Percentiles rank a stretch among this genome's conserved stretches.
These are phyloP conservation scores for Botrytis sinoallii DNA, from an alignment of 2,329 filamentous ascomycete species.

Conservation along the genomic window DNA sequence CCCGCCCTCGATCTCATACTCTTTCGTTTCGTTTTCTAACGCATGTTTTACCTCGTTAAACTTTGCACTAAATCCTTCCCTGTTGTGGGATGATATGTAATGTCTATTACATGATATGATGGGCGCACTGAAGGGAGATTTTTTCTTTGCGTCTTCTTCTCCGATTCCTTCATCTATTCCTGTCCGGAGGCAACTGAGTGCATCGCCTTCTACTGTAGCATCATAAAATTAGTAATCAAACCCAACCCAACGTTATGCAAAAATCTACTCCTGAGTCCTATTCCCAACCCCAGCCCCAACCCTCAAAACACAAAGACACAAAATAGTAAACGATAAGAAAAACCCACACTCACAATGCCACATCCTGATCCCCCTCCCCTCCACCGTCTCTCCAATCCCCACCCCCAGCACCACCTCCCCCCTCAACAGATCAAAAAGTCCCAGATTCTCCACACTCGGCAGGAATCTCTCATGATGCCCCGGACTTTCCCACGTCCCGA, in stretches of 20 bases:
- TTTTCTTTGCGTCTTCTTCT: conserved; percentile 1
- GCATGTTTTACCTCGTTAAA: conserved; percentile 17
- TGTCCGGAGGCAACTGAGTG: not conserved
- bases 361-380: conserved; percentile 35
- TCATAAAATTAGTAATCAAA: not conserved
- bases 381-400: conserved; percentile 33
- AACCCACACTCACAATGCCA: conserved; percentile 43
- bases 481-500: conserved; percentile 46
- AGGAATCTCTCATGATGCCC: conserved; percentile 45
- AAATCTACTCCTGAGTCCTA: too few relatives aligned
- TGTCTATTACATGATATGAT: conserved; percentile 22
- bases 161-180: not conserved
- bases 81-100: conserved; percentile 21
- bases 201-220: not conserved
- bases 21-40: conserved; percentile 21
- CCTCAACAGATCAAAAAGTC: conserved; percentile 39
- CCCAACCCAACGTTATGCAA: not conserved
- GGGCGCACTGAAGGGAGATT: conserved; percentile 20
- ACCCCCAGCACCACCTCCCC: conserved; percentile 33
- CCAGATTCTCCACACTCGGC: conserved; percentile 42
- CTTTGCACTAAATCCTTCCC: conserved; percentile 18
- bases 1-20: conserved; percentile 22
- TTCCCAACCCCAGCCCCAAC: too few relatives aligned
- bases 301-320: not conserved
- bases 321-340: not conserved